phyloP scores from a whole-genome alignment of 352 stramenopile genomes.

The Phytopythium vexans region DNA sequence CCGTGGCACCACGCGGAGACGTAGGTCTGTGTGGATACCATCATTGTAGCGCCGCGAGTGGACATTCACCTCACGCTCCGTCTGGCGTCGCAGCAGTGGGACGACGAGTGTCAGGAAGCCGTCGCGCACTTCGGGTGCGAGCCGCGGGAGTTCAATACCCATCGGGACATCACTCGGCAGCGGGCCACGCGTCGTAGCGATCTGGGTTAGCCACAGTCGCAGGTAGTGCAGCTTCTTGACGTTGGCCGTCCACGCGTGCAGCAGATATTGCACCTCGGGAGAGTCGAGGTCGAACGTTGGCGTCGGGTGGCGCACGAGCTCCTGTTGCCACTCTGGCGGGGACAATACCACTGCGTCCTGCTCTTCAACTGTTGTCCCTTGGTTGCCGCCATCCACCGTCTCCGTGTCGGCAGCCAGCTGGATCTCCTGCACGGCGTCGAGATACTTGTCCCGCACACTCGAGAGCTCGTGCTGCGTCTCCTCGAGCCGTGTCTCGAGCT shows the following conservation, averaged over 20 bases:
- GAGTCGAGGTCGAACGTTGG: slow-evolving; percentile 72
- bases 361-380: slow-evolving; percentile 5
- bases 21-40: slow-evolving; percentile 55
- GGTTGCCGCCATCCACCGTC: neutral
- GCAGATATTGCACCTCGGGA: slow-evolving; percentile 68
- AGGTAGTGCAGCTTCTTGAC: slow-evolving; percentile 67
- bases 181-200: slow-evolving; percentile 27
- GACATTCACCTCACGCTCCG: slow-evolving; percentile 55
- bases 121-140: slow-evolving; percentile 68
- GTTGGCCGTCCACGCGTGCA: slow-evolving; percentile 63
- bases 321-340: slow-evolving; percentile 47
- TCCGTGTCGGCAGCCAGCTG: slow-evolving; percentile 5
- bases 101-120: slow-evolving; percentile 75
- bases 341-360: slow-evolving; percentile 1
- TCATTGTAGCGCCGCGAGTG: slow-evolving; percentile 66
- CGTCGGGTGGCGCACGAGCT: slow-evolving; percentile 66
- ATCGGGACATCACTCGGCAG: slow-evolving; percentile 54
- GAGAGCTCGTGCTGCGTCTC: slow-evolving; percentile 18
- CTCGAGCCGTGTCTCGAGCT: slow-evolving; percentile 27
- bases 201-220: slow-evolving; percentile 58
- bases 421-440: slow-evolving; percentile 6
- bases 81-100: slow-evolving; percentile 71
- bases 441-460: slow-evolving; percentile 16
- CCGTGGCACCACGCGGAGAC: slow-evolving; percentile 54
- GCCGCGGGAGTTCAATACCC: slow-evolving; percentile 63